These are phyloP conservation scores for Ustilago esculenta DNA, from an alignment of 1,284 basidiomycete genomes.

Conservation along the genomic window DNA sequence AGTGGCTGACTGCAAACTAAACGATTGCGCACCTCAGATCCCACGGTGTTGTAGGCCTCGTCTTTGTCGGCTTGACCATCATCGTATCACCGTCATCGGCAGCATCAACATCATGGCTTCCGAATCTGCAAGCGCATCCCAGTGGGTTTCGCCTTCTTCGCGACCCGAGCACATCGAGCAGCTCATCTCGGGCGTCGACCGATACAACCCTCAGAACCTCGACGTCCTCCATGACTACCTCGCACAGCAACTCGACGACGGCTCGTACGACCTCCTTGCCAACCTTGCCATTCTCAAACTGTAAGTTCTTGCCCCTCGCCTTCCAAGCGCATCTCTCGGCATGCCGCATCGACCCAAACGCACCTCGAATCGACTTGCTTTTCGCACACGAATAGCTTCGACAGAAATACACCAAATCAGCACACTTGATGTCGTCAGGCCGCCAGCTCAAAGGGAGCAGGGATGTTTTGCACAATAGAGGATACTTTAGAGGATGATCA, in stretches of 20 bases:
- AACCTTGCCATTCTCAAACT: conserved; percentile 88
- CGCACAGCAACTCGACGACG: conserved; percentile 85
- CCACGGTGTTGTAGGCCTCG: no score
- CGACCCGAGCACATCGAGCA: conserved; percentile 62
- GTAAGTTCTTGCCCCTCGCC: conserved; percentile 69
- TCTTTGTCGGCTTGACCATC: conserved; percentile 6
- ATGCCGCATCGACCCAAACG: neutral
- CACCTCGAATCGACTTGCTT: neutral
- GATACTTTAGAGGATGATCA: conserved; percentile 35
- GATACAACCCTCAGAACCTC: conserved; percentile 94
- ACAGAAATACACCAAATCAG: no score
- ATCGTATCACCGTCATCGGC: conserved; percentile 1
- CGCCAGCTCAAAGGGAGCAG: no score
- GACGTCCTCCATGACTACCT: conserved; percentile 93
- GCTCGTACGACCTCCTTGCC: conserved; percentile 91
- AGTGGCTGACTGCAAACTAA: no score
- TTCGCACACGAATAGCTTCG: no score
- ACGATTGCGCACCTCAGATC: no score
- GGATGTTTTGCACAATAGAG: neutral
- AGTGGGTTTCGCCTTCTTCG: conserved; percentile 51
- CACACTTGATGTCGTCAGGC: no score
- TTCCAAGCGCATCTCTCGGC: neutral
- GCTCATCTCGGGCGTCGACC: conserved; percentile 72
- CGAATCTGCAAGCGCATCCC: conserved; percentile 32
- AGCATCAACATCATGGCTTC: conserved; percentile 27